These are phyloP conservation scores for Rhodosporidiobolus sp. DNA, from an alignment of 768 basidiomycete genomes.

Conservation along the genomic window DNA sequence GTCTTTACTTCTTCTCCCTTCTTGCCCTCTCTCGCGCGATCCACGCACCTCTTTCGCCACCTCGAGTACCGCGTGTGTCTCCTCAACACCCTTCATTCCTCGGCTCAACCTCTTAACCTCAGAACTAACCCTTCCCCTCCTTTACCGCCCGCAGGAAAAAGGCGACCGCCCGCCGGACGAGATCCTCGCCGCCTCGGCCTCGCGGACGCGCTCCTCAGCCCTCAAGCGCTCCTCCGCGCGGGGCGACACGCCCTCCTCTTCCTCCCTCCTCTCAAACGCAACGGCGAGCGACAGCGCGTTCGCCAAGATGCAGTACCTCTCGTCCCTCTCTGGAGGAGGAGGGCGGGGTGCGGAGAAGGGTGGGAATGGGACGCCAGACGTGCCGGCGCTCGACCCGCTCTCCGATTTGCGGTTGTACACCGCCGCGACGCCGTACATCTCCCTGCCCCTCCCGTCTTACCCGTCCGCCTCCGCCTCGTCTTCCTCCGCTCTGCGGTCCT, in stretches of 20 bases:
- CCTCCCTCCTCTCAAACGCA: too few relatives aligned
- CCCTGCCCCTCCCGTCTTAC: conserved; percentile 62
- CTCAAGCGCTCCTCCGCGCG: conserved; percentile 31
- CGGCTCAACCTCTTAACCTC: too few relatives aligned
- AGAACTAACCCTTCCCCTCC: too few relatives aligned
- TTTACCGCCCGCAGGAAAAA: conserved; percentile 8
- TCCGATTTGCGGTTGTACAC: conserved; percentile 60
- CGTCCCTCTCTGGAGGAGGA: background rate
- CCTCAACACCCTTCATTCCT: conserved; percentile 5
- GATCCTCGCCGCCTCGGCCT: conserved; percentile 16
- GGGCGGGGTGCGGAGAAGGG: background rate
- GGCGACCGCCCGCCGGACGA: background rate
- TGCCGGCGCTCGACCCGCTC: conserved; percentile 70
- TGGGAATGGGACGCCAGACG: conserved; percentile 53
- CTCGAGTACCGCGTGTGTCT: background rate
- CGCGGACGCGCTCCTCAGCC: conserved; percentile 2
- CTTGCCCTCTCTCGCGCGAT: background rate
- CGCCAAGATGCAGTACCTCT: background rate
- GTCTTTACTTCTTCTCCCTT: background rate
- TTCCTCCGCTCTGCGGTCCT: too few relatives aligned
- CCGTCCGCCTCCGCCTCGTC: conserved; percentile 48
- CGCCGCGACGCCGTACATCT: conserved; percentile 65
- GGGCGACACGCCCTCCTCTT: background rate
- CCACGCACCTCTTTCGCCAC: background rate
- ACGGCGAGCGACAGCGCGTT: conserved; percentile 3